Base-by-base conservation (phyloP, 1,284 basidiomycete genomes). In the Sporisorium scitamineum region DNA sequence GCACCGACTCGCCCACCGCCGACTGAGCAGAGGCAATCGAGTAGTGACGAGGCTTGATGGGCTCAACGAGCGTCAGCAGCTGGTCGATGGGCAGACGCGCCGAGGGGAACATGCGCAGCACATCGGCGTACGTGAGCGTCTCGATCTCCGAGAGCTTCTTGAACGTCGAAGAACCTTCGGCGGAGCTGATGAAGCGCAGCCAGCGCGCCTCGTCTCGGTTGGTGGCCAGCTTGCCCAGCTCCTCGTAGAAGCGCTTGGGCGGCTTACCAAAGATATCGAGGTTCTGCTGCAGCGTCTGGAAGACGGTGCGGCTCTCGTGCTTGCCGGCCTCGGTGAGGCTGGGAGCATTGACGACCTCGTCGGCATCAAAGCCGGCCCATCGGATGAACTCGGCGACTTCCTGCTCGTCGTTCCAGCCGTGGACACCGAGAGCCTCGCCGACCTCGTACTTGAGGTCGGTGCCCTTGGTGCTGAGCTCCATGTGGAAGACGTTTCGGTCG, bases 401-500 rank as follows among this genome's bases (percentile, higher is more conserved):
- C 56, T 90, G 86, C 48, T 90, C 90, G 86, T 99, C 95, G 87
- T 99, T 99, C 95, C 95, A 98, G 41, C 97, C 97, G 86, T 99
- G 94, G 52, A 99, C 89, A 61, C 96, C 96, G 45, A 99, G 90
- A 20, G 97, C 97, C 87, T 99, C 96, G 68, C 96, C 96, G 64
- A 99, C 94, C 51, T 90, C 92, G 87, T 99, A 99, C 87, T 92
- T 94, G 78, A 99, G 90, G 10, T 94, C 95, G 18, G 97, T 99
- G 47, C 94, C 93, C 54, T 90, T 88, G 11, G 94, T 95, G 86
- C 95, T 91, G 85, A 99, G 94, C 88, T 98, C 96, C 85, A 99
- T 90, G 87, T 99, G 96, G 90, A 99, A 99, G 64, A 99, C 94
- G 86, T 99, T 98, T 76, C 97, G 93, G 87, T 98, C 94, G 87